Base-by-base conservation (phyloP, 495 filamentous ascomycete genomes). In the Pyrenula aspistea region DNA sequence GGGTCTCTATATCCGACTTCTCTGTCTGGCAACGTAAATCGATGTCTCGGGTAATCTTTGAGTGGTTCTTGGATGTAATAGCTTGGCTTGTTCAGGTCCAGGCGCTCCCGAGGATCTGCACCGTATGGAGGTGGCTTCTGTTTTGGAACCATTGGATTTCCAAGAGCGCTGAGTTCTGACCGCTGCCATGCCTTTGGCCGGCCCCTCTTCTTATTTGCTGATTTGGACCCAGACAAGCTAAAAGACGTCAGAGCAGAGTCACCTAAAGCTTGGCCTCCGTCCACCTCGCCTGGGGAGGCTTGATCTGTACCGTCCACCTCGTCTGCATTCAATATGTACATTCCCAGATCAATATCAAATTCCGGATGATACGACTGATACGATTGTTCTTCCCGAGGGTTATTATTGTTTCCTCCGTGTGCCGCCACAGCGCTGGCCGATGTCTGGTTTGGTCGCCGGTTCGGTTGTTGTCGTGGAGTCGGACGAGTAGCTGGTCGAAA, bases 281-380 rank as follows among this genome's bases (percentile, higher is more conserved):
- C 31, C 8, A 42, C 8, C 31, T 42, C 31, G 15, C 61, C 24
- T 24, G 63, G 62, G 4, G 74, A 77, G 0, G 72, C 72, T 4
- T 77, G 73, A 22, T 70, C 62, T 12, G 73, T 66, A 2, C 72
- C 87, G 66, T 97, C 94, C 15, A 97, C 87, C 53, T 96, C 87
- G 57, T 91, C 82, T 10, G 91, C 81, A 42, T 77, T 80, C 67
- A 92, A 93, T 1, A 96, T 75, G 47, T 82, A 81, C 53, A 97
- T 83, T 19, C 75, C 79, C 24, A 77, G 77, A 52, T 93, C 89
- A 57, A 95, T 87, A 68, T 97, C 91, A 31, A 99, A 78, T 62
- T 96, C 86, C 12, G 87, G 91, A 68, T 99, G 93, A 55, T 96
- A 97, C 69, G 97, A 94, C 63, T 94, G 89, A 87, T 91, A 99